A percentile compares a stretch with the other conserved stretches of the same genome.
phyloP scores from a whole-genome alignment of 768 basidiomycete genomes.

The Mycena vitilis region DNA sequence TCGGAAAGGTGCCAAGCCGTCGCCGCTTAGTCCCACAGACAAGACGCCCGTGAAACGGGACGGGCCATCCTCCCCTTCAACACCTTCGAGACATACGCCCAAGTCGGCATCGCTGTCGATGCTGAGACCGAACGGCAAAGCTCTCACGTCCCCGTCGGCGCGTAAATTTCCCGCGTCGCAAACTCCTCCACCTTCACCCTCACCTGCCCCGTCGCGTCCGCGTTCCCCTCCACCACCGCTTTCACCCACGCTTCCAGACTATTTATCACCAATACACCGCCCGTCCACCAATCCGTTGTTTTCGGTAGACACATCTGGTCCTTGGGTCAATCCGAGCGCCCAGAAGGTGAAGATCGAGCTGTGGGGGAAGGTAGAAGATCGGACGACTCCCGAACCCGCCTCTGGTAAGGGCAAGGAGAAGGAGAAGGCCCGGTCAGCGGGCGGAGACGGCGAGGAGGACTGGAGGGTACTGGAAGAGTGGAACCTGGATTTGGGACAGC shows the following conservation, averaged over 20 bases:
- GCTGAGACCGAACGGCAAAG: constrained; percentile 40
- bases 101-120: constrained; percentile 45
- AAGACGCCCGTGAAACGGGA: constrained; percentile 39
- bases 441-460: constrained; percentile 39
- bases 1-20: constrained; percentile 37
- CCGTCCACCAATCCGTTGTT: constrained; percentile 90
- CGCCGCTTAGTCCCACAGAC: constrained; percentile 39
- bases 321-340: constrained; percentile 65
- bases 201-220: constrained; percentile 19
- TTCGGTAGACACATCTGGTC: constrained; percentile 67
- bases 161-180: constrained; percentile 34
- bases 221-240: constrained; percentile 23
- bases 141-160: constrained; percentile 29
- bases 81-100: constrained; percentile 36
- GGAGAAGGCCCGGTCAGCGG: constrained; percentile 39
- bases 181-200: constrained; percentile 42
- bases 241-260: constrained; percentile 57
- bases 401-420: constrained; percentile 61
- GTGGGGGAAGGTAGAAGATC: constrained; percentile 60
- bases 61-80: constrained; percentile 29
- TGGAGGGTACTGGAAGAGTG: constrained; percentile 81
- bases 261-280: constrained; percentile 81
- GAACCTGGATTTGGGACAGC: constrained; percentile 68
- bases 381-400: constrained; percentile 37
- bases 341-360: constrained; percentile 66